Conservation (phyloP, 495 filamentous ascomycete species). For the Trichoderma reesei region DNA sequence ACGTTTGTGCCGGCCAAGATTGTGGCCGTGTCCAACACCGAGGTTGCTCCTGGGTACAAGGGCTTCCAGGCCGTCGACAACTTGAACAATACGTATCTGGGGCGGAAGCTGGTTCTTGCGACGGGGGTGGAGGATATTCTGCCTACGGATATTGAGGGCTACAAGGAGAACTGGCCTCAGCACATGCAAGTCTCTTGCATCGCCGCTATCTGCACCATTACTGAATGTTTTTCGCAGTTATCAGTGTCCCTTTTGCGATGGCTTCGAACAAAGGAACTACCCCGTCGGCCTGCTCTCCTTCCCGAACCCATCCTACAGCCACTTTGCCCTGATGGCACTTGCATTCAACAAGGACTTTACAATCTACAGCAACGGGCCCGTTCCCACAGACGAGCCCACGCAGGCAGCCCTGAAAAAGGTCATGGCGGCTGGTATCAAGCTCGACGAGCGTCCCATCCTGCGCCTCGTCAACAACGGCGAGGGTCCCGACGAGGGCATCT, state of each 20-base stretch:
- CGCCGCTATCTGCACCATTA: background rate
- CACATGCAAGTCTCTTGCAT: conserved; percentile 23
- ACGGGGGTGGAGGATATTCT: conserved; percentile 35
- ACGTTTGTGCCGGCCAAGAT: conserved; percentile 28
- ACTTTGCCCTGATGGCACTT: conserved; percentile 17
- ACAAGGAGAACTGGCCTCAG: conserved; percentile 30
- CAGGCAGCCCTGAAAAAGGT: conserved; percentile 10
- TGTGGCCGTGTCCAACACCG: conserved; percentile 18
- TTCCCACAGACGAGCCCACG: background rate
- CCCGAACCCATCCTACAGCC: background rate
- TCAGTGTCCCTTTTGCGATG: conserved; percentile 26
- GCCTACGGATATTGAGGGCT: conserved; percentile 23
- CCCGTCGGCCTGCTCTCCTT: conserved; percentile 12
- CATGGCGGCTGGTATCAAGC: conserved; percentile 9
- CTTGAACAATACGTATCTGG: conserved; percentile 23
- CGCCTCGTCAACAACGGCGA: background rate
- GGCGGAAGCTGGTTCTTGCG: conserved; percentile 41
- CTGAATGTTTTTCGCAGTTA: conserved; percentile 12
- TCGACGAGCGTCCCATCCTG: conserved; percentile 15
- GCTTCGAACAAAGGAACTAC: conserved; percentile 20
- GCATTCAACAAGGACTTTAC: conserved; percentile 15
- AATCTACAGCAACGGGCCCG: conserved; percentile 21
- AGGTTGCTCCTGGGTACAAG: conserved; percentile 11
- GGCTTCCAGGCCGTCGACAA: conserved; percentile 30
- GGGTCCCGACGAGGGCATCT: background rate